phyloP scores from a whole-genome alignment of 805 yeast species.

The Lipomyces kockii region DNA sequence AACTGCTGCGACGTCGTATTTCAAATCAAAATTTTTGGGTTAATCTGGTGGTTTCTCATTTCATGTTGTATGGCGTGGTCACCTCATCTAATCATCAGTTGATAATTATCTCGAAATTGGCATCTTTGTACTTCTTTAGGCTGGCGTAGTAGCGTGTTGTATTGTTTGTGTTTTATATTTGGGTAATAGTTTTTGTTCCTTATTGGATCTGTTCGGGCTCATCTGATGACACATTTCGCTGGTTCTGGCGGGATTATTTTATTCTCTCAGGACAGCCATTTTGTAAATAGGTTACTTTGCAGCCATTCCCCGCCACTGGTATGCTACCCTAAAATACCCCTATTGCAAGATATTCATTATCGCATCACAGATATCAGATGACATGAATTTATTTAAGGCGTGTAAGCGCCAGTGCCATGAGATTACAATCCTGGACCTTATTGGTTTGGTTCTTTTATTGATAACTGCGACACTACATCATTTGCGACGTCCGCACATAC shows the following conservation, averaged over 20 bases:
- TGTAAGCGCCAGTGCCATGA: background rate
- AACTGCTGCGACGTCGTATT: slow-evolving; percentile 28
- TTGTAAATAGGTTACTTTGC: background rate
- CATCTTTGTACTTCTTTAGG: background rate
- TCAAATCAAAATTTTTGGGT: slow-evolving; percentile 27
- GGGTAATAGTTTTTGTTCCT: background rate
- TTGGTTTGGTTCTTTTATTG: background rate
- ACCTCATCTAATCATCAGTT: background rate
- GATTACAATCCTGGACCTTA: background rate
- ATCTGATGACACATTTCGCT: background rate
- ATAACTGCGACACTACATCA: background rate
- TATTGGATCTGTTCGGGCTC: background rate
- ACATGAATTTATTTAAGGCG: background rate
- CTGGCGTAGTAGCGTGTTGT: background rate
- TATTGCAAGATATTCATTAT: background rate
- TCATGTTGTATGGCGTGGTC: too few relatives aligned
- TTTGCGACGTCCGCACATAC: background rate
- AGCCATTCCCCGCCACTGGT: background rate
- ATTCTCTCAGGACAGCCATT: background rate
- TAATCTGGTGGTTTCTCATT: background rate
- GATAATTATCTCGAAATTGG: background rate
- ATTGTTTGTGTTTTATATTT: background rate
- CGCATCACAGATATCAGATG: background rate
- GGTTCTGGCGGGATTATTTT: background rate
- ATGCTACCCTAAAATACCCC: background rate